These are phyloP conservation scores for Lunasporangiospora selenospora DNA, from an alignment of 192 early-diverging fungal genomes.

Conservation along the genomic window DNA sequence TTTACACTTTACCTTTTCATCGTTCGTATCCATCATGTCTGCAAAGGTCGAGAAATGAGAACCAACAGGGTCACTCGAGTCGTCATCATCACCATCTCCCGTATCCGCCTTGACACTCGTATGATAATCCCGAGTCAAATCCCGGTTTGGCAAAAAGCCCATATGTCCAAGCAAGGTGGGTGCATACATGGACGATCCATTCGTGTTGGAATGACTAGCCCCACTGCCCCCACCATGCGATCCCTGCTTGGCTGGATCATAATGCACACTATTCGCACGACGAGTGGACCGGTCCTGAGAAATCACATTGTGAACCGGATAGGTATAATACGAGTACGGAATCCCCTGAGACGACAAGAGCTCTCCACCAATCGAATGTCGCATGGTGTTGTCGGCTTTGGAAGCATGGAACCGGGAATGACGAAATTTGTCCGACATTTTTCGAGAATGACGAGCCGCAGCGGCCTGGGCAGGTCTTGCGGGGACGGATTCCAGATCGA, in stretches of 20 bases:
- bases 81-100: conserved; percentile 38
- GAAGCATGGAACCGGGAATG: conserved; percentile 27
- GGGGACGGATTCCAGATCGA: conserved; percentile 62
- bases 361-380: conserved; percentile 44
- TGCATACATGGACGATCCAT: conserved; percentile 2
- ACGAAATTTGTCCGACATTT: conserved; percentile 46
- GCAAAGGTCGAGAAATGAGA: conserved; percentile 24
- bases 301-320: conserved; percentile 1
- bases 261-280: conserved; percentile 42
- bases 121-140: conserved; percentile 12
- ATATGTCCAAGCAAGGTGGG: conserved; percentile 41
- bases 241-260: conserved; percentile 24
- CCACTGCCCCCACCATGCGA: conserved; percentile 2
- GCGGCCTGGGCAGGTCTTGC: neutral
- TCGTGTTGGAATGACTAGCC: neutral
- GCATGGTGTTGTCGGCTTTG: conserved; percentile 30
- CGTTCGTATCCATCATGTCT: conserved; percentile 13
- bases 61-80: conserved; percentile 17
- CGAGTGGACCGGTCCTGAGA: conserved; percentile 21
- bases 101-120: conserved; percentile 6
- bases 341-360: conserved; percentile 32
- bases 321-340: conserved; percentile 17
- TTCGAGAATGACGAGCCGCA: conserved; percentile 21
- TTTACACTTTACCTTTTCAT: conserved; percentile 47
- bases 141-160: conserved; percentile 20